phyloP scores from a whole-genome alignment of 2,329 filamentous ascomycete genomes.

The Epichloe sibirici region DNA sequence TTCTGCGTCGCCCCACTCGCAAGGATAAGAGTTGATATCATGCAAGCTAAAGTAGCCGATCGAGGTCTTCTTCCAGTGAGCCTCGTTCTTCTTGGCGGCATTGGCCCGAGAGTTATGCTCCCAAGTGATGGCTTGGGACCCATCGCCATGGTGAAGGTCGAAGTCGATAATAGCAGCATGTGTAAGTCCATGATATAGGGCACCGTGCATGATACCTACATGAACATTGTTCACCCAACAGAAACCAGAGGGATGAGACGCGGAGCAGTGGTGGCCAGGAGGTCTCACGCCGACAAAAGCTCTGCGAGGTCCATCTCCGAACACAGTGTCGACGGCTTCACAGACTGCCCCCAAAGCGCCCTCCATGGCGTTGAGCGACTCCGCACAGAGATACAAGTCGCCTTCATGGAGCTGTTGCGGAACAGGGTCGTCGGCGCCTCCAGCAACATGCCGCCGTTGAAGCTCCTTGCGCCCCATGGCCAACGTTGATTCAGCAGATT shows the following conservation, averaged over 20 bases:
- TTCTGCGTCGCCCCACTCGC: conserved; percentile 82
- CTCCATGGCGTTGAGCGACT: conserved; percentile 79
- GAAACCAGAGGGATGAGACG: conserved; percentile 81
- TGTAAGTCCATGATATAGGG: conserved; percentile 71
- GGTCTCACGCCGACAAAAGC: conserved; percentile 90
- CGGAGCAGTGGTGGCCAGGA: conserved; percentile 90
- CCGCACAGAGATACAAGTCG: conserved; percentile 79
- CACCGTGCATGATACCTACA: conserved; percentile 85
- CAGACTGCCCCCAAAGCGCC: conserved; percentile 86
- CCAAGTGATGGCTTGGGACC: conserved; percentile 93
- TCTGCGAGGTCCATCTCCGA: conserved; percentile 52
- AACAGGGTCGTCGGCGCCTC: conserved; percentile 30
- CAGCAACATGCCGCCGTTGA: conserved; percentile 51
- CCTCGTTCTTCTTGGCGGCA: conserved; percentile 54
- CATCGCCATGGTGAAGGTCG: conserved; percentile 84
- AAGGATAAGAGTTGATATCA: conserved; percentile 97
- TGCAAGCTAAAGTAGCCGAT: conserved; percentile 96
- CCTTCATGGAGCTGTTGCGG: conserved; percentile 64
- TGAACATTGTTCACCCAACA: conserved; percentile 99
- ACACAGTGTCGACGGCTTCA: conserved; percentile 81
- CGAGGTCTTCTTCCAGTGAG: conserved; percentile 66
- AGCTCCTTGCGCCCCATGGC: conserved; percentile 69
- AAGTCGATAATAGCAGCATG: conserved; percentile 92
- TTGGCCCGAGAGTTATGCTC: conserved; percentile 64
- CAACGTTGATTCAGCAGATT: conserved; percentile 64